phyloP scores from a whole-genome alignment of 2,329 filamentous ascomycete species.

The Venturiaceae sp. region DNA sequence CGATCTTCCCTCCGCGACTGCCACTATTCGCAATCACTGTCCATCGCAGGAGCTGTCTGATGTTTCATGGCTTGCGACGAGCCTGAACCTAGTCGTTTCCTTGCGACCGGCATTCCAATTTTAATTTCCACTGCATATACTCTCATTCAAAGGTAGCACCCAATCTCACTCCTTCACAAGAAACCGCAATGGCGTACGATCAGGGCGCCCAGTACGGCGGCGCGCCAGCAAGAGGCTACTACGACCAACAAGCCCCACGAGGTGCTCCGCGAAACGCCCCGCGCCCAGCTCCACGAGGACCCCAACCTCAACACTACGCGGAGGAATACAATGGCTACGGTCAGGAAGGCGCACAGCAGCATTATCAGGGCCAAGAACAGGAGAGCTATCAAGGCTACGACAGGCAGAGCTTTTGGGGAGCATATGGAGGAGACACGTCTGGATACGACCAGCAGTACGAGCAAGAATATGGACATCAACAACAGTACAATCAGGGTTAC shows the following conservation, averaged over 20 bases:
- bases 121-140: neutral
- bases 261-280: constrained; percentile 13
- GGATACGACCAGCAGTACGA: constrained; percentile 3
- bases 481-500: neutral
- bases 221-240: constrained; percentile 22
- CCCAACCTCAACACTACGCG: neutral
- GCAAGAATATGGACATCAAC: neutral
- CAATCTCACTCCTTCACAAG: neutral
- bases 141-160: neutral
- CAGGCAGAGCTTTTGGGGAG: constrained; percentile 1
- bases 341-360: neutral
- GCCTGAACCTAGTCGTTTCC: neutral
- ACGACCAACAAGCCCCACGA: constrained; percentile 12
- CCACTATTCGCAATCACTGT: too few species aligned
- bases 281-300: neutral
- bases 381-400: constrained; percentile 7
- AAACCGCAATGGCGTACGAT: constrained; percentile 30
- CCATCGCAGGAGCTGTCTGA: neutral
- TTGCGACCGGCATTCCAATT: neutral
- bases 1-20: neutral
- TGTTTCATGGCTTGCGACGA: constrained; percentile 1
- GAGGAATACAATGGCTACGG: neutral
- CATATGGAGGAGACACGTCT: neutral
- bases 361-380: neutral
- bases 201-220: constrained; percentile 23